Percentiles rank a stretch among this genome's conserved stretches.
These are phyloP conservation scores for Inosperma sp. DNA, from an alignment of 768 basidiomycete genomes.

Conservation along the genomic window DNA sequence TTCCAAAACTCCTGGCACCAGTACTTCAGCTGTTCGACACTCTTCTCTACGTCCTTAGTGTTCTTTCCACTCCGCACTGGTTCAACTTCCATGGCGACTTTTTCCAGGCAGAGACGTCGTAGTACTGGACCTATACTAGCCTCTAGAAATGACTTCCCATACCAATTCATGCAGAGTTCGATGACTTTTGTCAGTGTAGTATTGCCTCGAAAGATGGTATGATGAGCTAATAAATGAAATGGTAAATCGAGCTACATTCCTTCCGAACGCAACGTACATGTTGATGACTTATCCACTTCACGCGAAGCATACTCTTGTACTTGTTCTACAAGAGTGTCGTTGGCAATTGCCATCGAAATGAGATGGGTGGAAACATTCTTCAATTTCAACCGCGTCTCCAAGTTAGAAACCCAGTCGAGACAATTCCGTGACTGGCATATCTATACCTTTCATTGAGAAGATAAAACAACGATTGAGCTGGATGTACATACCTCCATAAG, in stretches of 20 bases:
- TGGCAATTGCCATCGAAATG: conserved; percentile 66
- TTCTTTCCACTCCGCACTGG: conserved; percentile 61
- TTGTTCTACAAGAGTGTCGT: conserved; percentile 58
- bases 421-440: conserved; percentile 56
- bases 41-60: conserved; percentile 57
- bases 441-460: conserved; percentile 29
- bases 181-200: conserved; percentile 68
- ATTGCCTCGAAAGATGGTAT: conserved; percentile 70
- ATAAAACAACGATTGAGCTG: neutral
- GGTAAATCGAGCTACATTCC: conserved; percentile 1
- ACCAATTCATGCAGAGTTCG: conserved; percentile 76
- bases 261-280: conserved; percentile 42
- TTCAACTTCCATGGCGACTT: conserved; percentile 79
- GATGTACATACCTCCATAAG: conserved; percentile 49
- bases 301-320: conserved; percentile 63
- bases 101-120: conserved; percentile 65
- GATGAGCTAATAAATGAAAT: conserved; percentile 53
- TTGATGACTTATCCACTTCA: conserved; percentile 66
- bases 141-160: conserved; percentile 77
- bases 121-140: conserved; percentile 70
- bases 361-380: conserved; percentile 59
- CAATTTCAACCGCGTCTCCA: conserved; percentile 62
- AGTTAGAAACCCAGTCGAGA: conserved; percentile 70
- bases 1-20: conserved; percentile 84
- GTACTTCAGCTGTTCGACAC: conserved; percentile 61